Conservation (phyloP, 352 stramenopile species). For the Pythium brassicae region DNA sequence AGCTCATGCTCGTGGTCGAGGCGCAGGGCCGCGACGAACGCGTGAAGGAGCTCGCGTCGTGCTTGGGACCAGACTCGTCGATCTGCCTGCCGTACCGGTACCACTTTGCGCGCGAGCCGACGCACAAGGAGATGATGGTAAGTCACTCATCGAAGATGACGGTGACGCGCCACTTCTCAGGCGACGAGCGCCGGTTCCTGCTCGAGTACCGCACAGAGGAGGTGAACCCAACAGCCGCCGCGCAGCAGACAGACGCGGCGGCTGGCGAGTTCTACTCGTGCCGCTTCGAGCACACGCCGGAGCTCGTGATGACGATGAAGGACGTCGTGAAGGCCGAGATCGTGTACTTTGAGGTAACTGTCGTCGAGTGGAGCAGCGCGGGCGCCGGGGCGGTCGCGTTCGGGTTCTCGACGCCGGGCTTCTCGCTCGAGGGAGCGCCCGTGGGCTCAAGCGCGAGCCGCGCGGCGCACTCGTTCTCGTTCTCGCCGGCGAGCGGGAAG, state of each 20-base stretch:
- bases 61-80: conserved; percentile 45
- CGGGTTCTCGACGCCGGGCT: conserved; percentile 62
- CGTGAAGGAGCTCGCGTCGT: conserved; percentile 47
- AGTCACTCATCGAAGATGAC: conserved; percentile 79
- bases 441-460: conserved; percentile 43
- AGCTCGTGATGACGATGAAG: conserved; percentile 66
- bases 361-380: conserved; percentile 49
- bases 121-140: conserved; percentile 69
- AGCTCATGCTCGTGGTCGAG: conserved; percentile 81
- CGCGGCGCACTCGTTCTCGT: conserved; percentile 53
- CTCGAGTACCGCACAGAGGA: conserved; percentile 61
- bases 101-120: conserved; percentile 51
- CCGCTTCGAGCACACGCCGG: conserved; percentile 76
- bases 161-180: conserved; percentile 65
- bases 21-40: conserved; percentile 54
- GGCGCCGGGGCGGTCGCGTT: conserved; percentile 36
- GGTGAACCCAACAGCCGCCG: conserved; percentile 13
- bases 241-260: conserved; percentile 1
- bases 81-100: conserved; percentile 75
- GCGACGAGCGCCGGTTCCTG: conserved; percentile 75
- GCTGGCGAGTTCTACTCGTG: conserved; percentile 54
- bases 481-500: conserved; percentile 64
- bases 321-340: conserved; percentile 70
- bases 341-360: conserved; percentile 78
- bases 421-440: conserved; percentile 59